Base-by-base conservation (phyloP, 108 stramenopile species). In the Pseudonitzschia pungens region DNA sequence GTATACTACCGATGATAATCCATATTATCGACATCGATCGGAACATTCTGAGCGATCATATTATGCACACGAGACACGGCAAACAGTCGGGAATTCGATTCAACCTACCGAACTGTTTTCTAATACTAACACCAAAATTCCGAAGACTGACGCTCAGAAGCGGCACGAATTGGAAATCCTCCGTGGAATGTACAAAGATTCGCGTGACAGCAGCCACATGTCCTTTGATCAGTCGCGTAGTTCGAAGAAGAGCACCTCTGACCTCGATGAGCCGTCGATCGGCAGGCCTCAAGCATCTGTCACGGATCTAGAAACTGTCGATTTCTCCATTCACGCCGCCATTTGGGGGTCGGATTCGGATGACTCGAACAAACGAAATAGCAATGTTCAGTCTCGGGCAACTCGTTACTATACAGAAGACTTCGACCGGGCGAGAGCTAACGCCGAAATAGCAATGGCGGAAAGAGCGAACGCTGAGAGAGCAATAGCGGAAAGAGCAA, bases 81-180 rank as follows among this genome's bases (percentile, higher is more conserved):
- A 29, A 14, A 33, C 36, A 40, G 12, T 33, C 5, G 29, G 32
- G 16, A 62, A 21, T 6, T 62, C 60, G 29, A 14, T 26, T 10
- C 60, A 29, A 8, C 29, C 60, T 14, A 15, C 29, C 9, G 60
- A 33, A 21, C n/a, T 41, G 26, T 40, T 16, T 33, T 9, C 6
- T 15, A 36, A 33, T 7, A 29, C 14, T 12, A 31, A 48, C 18
- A 11, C 16, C 45, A 40, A 42, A 62, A 20, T 62, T 36, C 60
- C 60, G 20, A 62, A 62, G 60, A 62, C 60, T 20, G 32, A 33
- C 15, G 26, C 60, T n/a, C 60, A 62, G 31, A 62, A 62, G 60
- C 12, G 32, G 36, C 33, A 33, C 32, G 60, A 62, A 40, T 6
- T 31, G 29, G 33, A 62, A 62, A 62, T 62, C 9, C 60, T 62